Base-by-base conservation (phyloP, 2,329 filamentous ascomycete species). In the Monosporascus sp. region DNA sequence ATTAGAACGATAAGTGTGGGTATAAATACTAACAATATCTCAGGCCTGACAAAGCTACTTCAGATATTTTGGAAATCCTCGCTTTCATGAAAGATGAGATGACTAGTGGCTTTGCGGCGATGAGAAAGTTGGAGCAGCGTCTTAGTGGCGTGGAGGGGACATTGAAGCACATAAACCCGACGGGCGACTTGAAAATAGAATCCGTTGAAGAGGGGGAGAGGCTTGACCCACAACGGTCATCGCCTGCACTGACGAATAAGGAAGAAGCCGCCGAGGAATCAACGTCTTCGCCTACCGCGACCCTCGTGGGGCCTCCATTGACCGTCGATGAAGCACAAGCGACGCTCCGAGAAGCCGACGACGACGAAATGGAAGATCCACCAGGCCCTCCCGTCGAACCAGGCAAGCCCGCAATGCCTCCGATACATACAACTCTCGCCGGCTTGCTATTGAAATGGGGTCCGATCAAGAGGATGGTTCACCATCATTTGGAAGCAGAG, bases 381-480 rank as follows among this genome's bases (percentile, higher is more conserved):
- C 77, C 79, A 20, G 77, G 78, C 7, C 76, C 77, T 7, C 72
- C 76, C 11, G 78, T 81, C 7, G 73, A 71, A 14, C 79, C 79
- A 1, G 84, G 83, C 47, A 79, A 85, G 59, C 81, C 88, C 15
- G 82, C 87, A 2, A 89, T 96, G 52, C 89, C 90, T 1, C 82
- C 86, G 27, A 89, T 96, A 60, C 93, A 97, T 65, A 95, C 90
- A 0, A 97, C 92, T 0, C 83, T 90, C n/a, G 91, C 91, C 1
- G 89, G 94, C 49, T 82, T 91, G 57, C 75, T 97, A 18, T 74
- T 97, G 27, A 77, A 81, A 47, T 91, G 88, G 85, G 80, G 80
- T 0, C 80, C 85, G 0, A 90, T 94, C 51, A 72, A 77, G 65
- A 72, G 78, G 57, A 66, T 97, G 65, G 83, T 89, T 36, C 76